Percentiles rank a stretch among this genome's conserved stretches.
Evolutionary conservation across 805 yeast genomes (phyloP).

Genomic region (Ogataea ganodermae): DNA sequence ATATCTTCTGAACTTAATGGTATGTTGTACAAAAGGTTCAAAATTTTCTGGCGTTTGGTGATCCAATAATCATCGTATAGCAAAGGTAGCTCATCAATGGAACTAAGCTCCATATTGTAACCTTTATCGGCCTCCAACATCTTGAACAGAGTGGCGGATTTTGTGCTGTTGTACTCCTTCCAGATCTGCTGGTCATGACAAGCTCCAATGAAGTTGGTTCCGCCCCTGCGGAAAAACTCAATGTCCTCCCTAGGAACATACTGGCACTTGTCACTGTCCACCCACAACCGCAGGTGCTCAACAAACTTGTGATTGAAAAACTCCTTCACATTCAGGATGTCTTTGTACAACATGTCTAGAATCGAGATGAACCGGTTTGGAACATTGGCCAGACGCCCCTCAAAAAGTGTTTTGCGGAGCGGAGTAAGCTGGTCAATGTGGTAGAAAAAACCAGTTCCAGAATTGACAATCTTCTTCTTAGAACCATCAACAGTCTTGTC

Average conservation of each 20-base stretch:
- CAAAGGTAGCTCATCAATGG: constrained; percentile 28
- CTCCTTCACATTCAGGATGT: constrained; percentile 23
- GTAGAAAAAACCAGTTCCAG: constrained; percentile 39
- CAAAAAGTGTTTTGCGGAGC: constrained; percentile 31
- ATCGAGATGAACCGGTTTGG: constrained; percentile 27
- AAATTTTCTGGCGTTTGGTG: constrained; percentile 19
- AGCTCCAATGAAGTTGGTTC: constrained; percentile 41
- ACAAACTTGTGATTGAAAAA: constrained; percentile 36
- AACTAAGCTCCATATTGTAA: constrained; percentile 17
- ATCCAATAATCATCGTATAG: constrained; percentile 33
- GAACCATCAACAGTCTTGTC: constrained; percentile 21
- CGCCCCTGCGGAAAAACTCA: constrained; percentile 35
- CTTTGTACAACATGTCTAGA: constrained; percentile 26
- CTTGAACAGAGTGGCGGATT: constrained; percentile 30
- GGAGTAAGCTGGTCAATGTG: constrained; percentile 31
- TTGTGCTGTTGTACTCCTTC: constrained; percentile 41
- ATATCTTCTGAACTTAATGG: constrained; percentile 11
- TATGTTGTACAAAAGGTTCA: constrained; percentile 24
- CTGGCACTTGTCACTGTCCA: constrained; percentile 38
- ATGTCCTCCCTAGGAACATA: constrained; percentile 45
- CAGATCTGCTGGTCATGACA: constrained; percentile 43
- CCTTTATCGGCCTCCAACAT: constrained; percentile 24
- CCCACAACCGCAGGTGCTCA: constrained; percentile 42
- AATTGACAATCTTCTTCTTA: constrained; percentile 33
- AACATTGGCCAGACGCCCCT: constrained; percentile 34